A percentile compares a stretch with the other conserved stretches of the same genome.
These are phyloP conservation scores for Austroboletus niveus DNA, from an alignment of 1,284 basidiomycete species.

Conservation along the genomic window DNA sequence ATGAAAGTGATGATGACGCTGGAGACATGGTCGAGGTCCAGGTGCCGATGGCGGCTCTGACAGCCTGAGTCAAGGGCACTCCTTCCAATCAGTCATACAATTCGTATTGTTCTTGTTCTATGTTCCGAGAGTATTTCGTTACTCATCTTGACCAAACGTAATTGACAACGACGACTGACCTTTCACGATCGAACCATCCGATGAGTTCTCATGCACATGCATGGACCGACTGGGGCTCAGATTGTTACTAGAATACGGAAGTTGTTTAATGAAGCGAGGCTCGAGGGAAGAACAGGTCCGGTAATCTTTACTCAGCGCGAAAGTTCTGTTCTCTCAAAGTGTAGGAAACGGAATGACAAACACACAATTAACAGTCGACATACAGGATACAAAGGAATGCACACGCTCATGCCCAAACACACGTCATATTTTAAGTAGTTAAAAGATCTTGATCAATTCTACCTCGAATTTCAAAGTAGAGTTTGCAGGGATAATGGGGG, in stretches of 20 bases:
- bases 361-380: conserved; percentile 19
- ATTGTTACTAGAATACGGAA: too few species aligned
- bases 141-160: too few species aligned
- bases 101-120: background rate
- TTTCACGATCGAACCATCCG: too few species aligned
- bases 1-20: conserved; percentile 30
- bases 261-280: too few species aligned
- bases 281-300: too few species aligned
- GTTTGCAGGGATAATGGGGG: conserved; percentile 79
- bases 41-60: conserved; percentile 19
- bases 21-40: conserved; percentile 37
- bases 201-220: too few species aligned
- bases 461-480: conserved; percentile 79
- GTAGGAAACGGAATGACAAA: conserved; percentile 9
- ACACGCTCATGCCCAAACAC: conserved; percentile 12
- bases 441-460: conserved; percentile 73
- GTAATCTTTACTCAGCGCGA: too few species aligned
- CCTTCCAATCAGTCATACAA: background rate
- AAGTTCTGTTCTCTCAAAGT: too few species aligned
- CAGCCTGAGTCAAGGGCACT: conserved; percentile 45
- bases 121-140: background rate
- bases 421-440: conserved; percentile 20
- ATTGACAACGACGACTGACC: too few species aligned
- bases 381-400: conserved; percentile 22
- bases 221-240: too few species aligned